Base-by-base conservation (phyloP, 2,329 filamentous ascomycete species). In the Madurella mycetomatis region DNA sequence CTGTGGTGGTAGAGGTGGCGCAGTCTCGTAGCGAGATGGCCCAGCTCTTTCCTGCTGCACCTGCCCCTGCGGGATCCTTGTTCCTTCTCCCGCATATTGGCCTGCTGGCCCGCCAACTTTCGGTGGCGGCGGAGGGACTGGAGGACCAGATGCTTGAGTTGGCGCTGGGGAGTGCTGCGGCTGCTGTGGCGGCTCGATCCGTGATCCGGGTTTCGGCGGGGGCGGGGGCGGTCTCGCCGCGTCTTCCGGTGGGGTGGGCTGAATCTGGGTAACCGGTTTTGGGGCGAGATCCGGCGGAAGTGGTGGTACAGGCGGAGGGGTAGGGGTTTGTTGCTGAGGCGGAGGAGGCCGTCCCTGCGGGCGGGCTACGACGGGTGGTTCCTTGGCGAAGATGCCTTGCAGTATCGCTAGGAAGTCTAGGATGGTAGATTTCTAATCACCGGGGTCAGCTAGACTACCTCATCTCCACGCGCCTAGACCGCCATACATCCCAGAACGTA, bases 321-420 rank as follows among this genome's bases (percentile, higher is more conserved):
- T 73, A 30, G 67, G 61, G 15, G 61, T 55, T 53, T 62, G 68
- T 18, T 70, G 67, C n/a, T 71, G 65, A 13, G 69, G 70, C 43
- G 66, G 66, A 19, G 70, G 63, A 41, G 70, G 70, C 49, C 59
- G 70, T 67, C 77, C 75, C 64, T 79, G 78, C 60, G 84, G 84
- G 62, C 84, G 85, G 34, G 91, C 84, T 56, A 94, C 84, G 4
- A 97, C 89, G 0, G 94, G 94, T 9, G 94, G 94, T 65, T 99
- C 94, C 72, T 95, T 95, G 39, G 91, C 87, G 67, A 99, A 99
- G 18, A 97, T 79, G 51, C 94, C 90, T 61, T 87, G 82, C 3
- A 99, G 73, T 30, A 95, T 87, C 15, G 83, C 84, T 2, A 97
- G 73, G 54, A 97, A 90, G 66, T 96, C 91, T 41, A 87, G 74